Evolutionary conservation across 2,329 filamentous ascomycete genomes (phyloP), one percentile per base, ranked within the genome.

Genomic region (Metarhizium rileyi): DNA sequence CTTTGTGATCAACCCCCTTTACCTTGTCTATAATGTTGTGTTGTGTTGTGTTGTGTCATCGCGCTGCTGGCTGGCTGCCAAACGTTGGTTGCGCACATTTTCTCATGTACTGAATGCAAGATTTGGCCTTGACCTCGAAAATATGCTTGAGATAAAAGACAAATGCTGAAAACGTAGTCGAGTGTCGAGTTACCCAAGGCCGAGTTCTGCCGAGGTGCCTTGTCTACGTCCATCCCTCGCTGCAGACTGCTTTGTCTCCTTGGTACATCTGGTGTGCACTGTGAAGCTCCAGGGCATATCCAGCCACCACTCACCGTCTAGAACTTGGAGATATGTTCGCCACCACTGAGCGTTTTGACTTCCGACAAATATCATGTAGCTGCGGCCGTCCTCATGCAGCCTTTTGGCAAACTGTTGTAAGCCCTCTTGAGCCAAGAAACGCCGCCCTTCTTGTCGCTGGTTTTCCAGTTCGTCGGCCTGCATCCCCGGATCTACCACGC

Each of bases 251-350:
- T 43, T 43, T 9, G 9, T 38, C 6, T 48, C 27, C 12, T 36
- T 36, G n/a, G 18, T 44, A 47, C 50, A 50, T 48, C 55, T 52
- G 20, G 48, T 52, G 33, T 56, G 57, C 49, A 56, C 52, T 16
- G 54, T 56, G 28, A 57, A 55, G 7, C 55, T 53, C 60, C 60
- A 62, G 5, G 57, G 55, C 54, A 60, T 56, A 33, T 59, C 52
- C 44, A 60, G 47, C 59, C 60, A 62, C 59, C 60, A 61, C 48
- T 58, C 55, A 12, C 59, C 59, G n/a, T 54, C 44, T 18, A 62
- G 43, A 27, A 58, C 51, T 48, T 60, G 53, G 35, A 62, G 48
- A 46, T 59, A 53, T 42, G 51, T 52, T 45, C 51, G 44, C 55
- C 59, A 62, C 60, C 60, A 62, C 55, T 57, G 54, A 41, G 54